Base-by-base conservation (phyloP, 345 rosid genomes). In the Adansonia digitata region DNA sequence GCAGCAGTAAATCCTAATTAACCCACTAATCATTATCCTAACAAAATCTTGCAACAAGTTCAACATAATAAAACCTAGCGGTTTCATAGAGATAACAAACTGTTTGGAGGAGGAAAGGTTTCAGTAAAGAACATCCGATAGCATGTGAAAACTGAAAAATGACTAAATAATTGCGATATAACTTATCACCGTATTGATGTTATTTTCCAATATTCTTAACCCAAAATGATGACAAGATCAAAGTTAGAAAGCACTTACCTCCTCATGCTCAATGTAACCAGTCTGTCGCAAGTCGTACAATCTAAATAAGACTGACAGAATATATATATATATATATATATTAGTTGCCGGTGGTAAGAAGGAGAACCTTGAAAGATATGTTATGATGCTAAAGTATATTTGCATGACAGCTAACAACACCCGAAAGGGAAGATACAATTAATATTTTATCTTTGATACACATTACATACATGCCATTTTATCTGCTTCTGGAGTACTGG, bases 211-310 rank as follows among this genome's bases (percentile, higher is more conserved):
- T 13, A 35, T 35, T 62, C 67, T 34, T 15, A 31, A 40, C n/a
- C 8, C 22, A 64, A 64, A 40, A 39, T 34, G 24, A 65, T 20
- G 13, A n/a, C 17, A 40, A 66, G 51, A 20, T 43, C 18, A 14
- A 66, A 43, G 13, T 43, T 24, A 14, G 1, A 46, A 53, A 34
- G 59, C 65, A 59, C 57, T 78, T 75, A 89, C 97, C 87, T 88
- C 91, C 2, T 72, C 81, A n/a, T 52, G 86, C 79, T 85, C 86
- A 17, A 91, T 91, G 77, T 70, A 89, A 72, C 94, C 91, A 5
- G 89, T 87, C 61, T 81, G 76, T 49, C 80, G 81, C 53, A 86
- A 81, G 83, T 89, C 92, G 46, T 89, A 87, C 77, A 91, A 73
- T 71, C 84, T 78, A 77, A 89, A 88, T 56, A 92, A 88, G 81